Evolutionary conservation across 2,329 filamentous ascomycete genomes (phyloP), one percentile per base, ranked within the genome.

Genomic region (Sporothrix pallida): DNA sequence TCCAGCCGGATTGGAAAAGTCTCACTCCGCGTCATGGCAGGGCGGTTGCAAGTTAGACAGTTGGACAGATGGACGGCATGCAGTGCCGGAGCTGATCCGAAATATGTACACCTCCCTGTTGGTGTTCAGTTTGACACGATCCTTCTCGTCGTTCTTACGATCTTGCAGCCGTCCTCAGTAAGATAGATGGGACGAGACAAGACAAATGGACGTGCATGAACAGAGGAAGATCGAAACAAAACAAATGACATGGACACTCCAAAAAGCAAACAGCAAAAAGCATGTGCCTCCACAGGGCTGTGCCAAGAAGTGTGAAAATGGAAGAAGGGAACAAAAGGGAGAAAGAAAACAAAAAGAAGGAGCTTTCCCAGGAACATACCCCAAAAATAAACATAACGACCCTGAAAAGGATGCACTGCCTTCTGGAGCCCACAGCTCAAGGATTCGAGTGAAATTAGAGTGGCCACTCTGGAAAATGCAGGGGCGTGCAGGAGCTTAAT

Each of bases 21-120:
- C 42, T 67, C 62, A 67, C n/a, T 48, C n/a, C 62, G 62, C 62
- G 42, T 48, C 15, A 67, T n/a, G 2, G 62, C 62, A 67, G 62
- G 42, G 17, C 60, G 42, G 37, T n/a, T n/a, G 52, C 52, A 56
- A 10, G 7, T n/a, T 20, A n/a, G n/a, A n/a, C 8, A 20, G 52
- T 9, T 7, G 10, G 52, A 23, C n/a, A 56, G 20, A 8, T 63
- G 58, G 31, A n/a, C 20, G 58, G 31, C 31, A 2, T 44, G 58
- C 58, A 15, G 58, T 37, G 15, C 44, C 31, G 31, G 58, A 20
- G 13, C 56, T 20, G 58, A 15, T 63, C 58, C 58, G 17, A 20
- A 37, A 37, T 37, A 37, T 37, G 31, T 37, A 37, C 31, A 3
- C 31, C 31, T 37, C 31, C 5, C 31, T 37, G 31, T 7, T 37